phyloP scores from a whole-genome alignment of 2,329 filamentous ascomycete genomes.

The Calycina marina region DNA sequence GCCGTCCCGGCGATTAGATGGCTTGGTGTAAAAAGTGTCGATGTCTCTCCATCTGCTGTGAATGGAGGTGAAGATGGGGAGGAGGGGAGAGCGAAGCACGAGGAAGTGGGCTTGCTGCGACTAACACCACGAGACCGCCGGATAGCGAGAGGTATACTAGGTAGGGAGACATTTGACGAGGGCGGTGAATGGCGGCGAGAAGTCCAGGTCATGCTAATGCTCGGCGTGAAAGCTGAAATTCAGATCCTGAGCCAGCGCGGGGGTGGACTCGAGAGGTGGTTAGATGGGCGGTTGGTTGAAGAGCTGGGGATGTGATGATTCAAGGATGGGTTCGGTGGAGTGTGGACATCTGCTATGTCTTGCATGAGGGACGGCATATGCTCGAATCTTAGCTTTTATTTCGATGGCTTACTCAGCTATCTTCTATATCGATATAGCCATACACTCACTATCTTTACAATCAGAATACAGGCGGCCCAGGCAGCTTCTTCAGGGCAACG shows the following conservation, averaged over 20 bases:
- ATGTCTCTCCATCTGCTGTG: constrained; percentile 15
- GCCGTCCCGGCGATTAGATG: constrained; percentile 40
- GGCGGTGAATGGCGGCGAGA: constrained; percentile 32
- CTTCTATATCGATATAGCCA: too few relatives aligned
- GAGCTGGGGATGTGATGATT: neutral
- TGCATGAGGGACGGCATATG: too few relatives aligned
- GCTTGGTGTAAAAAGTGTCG: constrained; percentile 39
- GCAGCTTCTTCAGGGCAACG: too few relatives aligned
- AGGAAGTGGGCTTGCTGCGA: constrained; percentile 6
- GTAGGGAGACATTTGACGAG: constrained; percentile 23
- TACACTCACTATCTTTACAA: too few relatives aligned
- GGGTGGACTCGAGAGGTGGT: constrained; percentile 15
- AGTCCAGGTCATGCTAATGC: constrained; percentile 57
- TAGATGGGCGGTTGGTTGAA: constrained; percentile 14
- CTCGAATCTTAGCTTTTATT: too few relatives aligned
- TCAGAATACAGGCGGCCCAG: too few relatives aligned
- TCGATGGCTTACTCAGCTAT: too few relatives aligned
- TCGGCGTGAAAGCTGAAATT: constrained; percentile 65
- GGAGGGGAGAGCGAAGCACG: constrained; percentile 33
- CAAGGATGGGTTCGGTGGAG: neutral
- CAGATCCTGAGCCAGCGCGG: constrained; percentile 43
- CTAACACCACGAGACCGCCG: constrained; percentile 31
- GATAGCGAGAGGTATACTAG: constrained; percentile 39
- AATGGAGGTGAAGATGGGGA: constrained; percentile 2
- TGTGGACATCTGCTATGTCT: too few relatives aligned